A percentile compares a stretch with the other conserved stretches of the same genome.
Conservation (phyloP, 331 rosid species). For the Dryas integrifolia region DNA sequence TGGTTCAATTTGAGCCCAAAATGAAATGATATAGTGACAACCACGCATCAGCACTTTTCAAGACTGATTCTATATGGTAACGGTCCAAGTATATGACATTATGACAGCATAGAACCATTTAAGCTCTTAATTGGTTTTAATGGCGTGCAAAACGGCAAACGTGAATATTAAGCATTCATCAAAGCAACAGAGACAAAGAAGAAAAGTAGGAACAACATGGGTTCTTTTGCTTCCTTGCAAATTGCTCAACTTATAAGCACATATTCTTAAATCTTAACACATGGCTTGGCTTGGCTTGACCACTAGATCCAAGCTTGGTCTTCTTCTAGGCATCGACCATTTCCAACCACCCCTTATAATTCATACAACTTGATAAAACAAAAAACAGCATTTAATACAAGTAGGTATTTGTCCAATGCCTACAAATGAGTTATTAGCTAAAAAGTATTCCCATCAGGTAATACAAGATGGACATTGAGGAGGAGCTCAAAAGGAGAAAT, state of each 20-base stretch:
- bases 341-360: constrained; percentile 13
- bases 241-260: background rate
- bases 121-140: background rate
- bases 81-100: too few species aligned
- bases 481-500: constrained; percentile 15
- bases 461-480: background rate
- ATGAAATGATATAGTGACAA: background rate
- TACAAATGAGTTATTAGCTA: background rate
- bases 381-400: constrained; percentile 16
- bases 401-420: constrained; percentile 21
- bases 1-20: background rate
- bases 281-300: background rate
- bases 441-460: background rate
- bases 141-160: constrained; percentile 22
- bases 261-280: constrained; percentile 10
- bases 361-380: constrained; percentile 8
- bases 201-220: constrained; percentile 1
- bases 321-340: constrained; percentile 16
- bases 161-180: constrained; percentile 13
- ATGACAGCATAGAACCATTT: too few species aligned
- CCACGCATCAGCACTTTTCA: background rate
- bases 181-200: background rate
- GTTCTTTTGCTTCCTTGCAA: background rate
- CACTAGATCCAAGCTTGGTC: constrained; percentile 7
- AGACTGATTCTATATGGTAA: too few species aligned